A percentile compares a stretch with the other conserved stretches of the same genome.
Conservation (phyloP, 202 grass and related monocot species). For the Setaria viridis region DNA sequence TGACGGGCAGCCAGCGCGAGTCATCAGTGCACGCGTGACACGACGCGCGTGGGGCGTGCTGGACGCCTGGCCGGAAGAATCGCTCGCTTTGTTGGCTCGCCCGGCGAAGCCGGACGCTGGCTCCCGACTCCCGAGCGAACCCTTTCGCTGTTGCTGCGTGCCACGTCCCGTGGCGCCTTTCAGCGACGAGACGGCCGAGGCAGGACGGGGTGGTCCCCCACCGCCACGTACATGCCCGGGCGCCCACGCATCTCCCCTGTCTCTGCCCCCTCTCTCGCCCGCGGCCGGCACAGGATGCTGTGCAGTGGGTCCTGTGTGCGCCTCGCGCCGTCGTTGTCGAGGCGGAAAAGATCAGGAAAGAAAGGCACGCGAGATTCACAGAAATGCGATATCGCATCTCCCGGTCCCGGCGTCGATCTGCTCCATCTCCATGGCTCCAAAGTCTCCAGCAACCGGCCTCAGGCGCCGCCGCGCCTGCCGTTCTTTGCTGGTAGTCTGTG, state of each 20-base stretch:
- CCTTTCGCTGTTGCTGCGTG: background rate
- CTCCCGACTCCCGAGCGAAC: background rate
- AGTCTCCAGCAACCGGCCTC: too few species aligned
- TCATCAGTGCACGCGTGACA: background rate
- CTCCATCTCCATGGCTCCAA: background rate
- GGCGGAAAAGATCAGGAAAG: background rate
- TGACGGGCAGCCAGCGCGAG: too few species aligned
- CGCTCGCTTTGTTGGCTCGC: background rate
- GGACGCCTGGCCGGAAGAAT: background rate
- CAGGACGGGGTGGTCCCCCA: background rate
- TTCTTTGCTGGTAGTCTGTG: background rate
- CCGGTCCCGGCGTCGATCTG: background rate
- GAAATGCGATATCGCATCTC: background rate
- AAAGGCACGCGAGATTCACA: background rate
- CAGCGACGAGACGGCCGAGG: background rate
- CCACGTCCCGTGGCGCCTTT: slow-evolving; percentile 13
- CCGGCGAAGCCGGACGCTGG: background rate
- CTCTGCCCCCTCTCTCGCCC: too few species aligned
- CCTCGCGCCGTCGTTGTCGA: background rate
- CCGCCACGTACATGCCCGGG: background rate
- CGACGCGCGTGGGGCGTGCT: background rate
- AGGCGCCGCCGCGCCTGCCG: background rate
- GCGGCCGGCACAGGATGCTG: too few species aligned
- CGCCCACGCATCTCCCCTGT: background rate
- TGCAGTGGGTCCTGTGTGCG: background rate